Base-by-base conservation (phyloP, 2,329 filamentous ascomycete species). In the Macrophomina tecta region DNA sequence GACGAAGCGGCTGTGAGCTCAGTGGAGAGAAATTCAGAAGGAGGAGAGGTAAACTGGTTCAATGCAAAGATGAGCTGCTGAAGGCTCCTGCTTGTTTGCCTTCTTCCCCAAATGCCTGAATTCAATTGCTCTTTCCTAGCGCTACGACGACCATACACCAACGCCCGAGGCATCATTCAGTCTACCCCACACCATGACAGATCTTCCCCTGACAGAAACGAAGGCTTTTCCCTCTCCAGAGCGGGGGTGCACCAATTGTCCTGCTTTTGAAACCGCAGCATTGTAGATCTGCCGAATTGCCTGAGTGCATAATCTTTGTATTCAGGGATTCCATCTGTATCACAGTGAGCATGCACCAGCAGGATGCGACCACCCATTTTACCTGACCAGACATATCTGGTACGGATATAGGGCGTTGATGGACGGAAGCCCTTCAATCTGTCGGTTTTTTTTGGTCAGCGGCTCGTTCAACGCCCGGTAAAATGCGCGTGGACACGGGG, bases 141-240 rank as follows among this genome's bases (percentile, higher is more conserved):
- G 38, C 38, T 3, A 9, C 8, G 14, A 4, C 38, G 8, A 16
- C 16, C 42, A 45, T 45, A n/a, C 16, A 14, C 11, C 23, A 12
- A 38, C 16, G 52, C 38, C 52, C 52, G 52, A 55, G 52, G 32
- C 52, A 38, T 28, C 52, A 38, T 38, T 14, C 14, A 38, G 34
- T 55, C 52, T 38, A 55, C 52, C 52, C 52, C 52, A 55, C 32
- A 55, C 52, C 8, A 55, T 38, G 52, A 3, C 52, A 18, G 16
- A 16, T 8, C 49, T 23, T 55, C 32, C 16, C 34, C 52, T 55
- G 52, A 34, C 52, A 34, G 32, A 55, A 38, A 40, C 52, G 34
- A 55, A 18, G 30, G 51, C 51, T 28, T 53, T 30, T 53, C 16
- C 32, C 51, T 30, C 51, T 53, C 8, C 18, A 23, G 18, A 12